Evolutionary conservation across 495 filamentous ascomycete species (phyloP).

Genomic region (Lindgomyces ingoldianus): DNA sequence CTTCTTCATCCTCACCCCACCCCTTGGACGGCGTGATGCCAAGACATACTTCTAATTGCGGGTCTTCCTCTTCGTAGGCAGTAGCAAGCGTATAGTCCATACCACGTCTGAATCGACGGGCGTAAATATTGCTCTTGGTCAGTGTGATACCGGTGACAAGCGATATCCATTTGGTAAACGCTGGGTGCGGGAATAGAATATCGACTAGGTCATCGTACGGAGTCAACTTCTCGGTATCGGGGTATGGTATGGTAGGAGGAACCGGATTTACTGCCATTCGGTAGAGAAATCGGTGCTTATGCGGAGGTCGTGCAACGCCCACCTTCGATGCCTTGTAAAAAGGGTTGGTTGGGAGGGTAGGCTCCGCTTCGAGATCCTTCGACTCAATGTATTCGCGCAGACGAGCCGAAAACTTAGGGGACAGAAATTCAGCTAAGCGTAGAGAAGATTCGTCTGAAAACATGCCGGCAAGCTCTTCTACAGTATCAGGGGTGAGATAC

Average conservation of each 20-base stretch:
- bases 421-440: slow-evolving; percentile 73
- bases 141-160: slow-evolving; percentile 72
- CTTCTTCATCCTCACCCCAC: slow-evolving; percentile 73
- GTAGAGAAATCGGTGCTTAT: slow-evolving; percentile 93
- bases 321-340: slow-evolving; percentile 55
- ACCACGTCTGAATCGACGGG: slow-evolving; percentile 81
- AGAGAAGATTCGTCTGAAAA: slow-evolving; percentile 84
- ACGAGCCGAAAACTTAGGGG: slow-evolving; percentile 68
- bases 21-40: slow-evolving; percentile 77
- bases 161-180: slow-evolving; percentile 89
- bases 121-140: slow-evolving; percentile 64
- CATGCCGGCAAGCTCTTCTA: slow-evolving; percentile 73
- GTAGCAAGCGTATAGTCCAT: slow-evolving; percentile 92
- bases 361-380: slow-evolving; percentile 42
- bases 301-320: slow-evolving; percentile 76
- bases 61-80: slow-evolving; percentile 70
- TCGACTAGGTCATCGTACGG: slow-evolving; percentile 76
- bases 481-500: slow-evolving; percentile 91
- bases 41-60: slow-evolving; percentile 84
- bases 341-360: slow-evolving; percentile 47
- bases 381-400: slow-evolving; percentile 67
- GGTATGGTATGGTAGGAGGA: background rate
- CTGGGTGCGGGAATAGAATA: slow-evolving; percentile 73
- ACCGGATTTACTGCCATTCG: slow-evolving; percentile 52
- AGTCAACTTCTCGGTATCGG: slow-evolving; percentile 41